Base-by-base conservation (phyloP, 2,329 filamentous ascomycete genomes). In the Xylariaceae sp. region DNA sequence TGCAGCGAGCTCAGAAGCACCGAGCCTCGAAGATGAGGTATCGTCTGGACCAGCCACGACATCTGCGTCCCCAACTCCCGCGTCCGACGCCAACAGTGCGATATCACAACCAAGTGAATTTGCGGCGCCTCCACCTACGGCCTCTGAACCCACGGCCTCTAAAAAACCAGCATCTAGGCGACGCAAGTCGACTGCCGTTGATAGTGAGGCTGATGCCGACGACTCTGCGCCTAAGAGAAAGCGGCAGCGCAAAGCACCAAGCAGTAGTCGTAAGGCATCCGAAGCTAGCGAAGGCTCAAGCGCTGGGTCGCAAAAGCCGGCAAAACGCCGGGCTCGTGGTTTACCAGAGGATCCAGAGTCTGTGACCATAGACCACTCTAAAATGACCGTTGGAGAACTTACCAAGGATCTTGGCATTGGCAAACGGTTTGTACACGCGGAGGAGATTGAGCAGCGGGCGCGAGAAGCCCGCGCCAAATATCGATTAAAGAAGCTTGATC, bases 381-480 rank as follows among this genome's bases (percentile, higher is more conserved):
- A 78, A 3, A 78, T 88, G 30, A 88, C 83, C 51, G 89, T 94
- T 84, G 80, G 78, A 43, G 86, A 90, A 54, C 72, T 94, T 2
- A 88, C 83, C 48, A 81, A 79, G 58, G 86, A 89, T 64, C 73
- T 87, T 50, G 78, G 79, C 27, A 85, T 86, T 53, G 89, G 89
- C 54, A 88, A 87, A 68, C 84, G 86, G 56, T 91, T 89, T 53
- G 85, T 84, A 64, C 80, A 85, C 2, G 87, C 90, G 62, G 83
- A 85, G 63, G 84, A 87, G 64, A 84, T 94, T 63, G 81, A 84
- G 42, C 78, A 85, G 60, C 83, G 88, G 43, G 80, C 89, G 71
- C 73, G 79, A 49, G 73, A 76, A 52, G 64, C 65, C 31, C 67
- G 67, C 29, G 62, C 60, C 37, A 63, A 57, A 31, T 60, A 65